Conservation (phyloP, 495 filamentous ascomycete species). For the Penicillium lividum region DNA sequence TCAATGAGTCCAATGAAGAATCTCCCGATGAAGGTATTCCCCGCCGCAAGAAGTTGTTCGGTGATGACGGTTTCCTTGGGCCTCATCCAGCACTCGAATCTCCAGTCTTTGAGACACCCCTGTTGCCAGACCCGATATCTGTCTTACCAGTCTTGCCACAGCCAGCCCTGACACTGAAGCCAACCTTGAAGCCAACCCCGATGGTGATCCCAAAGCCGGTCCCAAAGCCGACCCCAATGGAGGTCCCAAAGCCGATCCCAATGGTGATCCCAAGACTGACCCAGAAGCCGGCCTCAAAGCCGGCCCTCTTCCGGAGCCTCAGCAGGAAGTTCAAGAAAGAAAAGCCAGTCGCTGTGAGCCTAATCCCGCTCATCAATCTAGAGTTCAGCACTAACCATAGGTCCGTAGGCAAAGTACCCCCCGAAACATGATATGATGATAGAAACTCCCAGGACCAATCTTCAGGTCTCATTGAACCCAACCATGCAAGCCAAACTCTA, state of each 20-base stretch:
- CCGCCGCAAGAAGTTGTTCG: slow-evolving; percentile 52
- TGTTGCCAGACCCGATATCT: background rate
- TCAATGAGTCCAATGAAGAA: background rate
- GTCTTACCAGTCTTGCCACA: too few relatives aligned
- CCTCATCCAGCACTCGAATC: background rate
- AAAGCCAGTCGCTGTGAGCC: slow-evolving; percentile 47
- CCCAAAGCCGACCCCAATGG: too few relatives aligned
- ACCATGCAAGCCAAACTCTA: slow-evolving; percentile 53
- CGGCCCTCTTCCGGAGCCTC: slow-evolving; percentile 33
- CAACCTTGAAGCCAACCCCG: too few relatives aligned
- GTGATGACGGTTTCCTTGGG: slow-evolving; percentile 52
- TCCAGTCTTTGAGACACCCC: background rate
- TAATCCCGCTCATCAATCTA: background rate
- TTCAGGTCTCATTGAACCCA: slow-evolving; percentile 48
- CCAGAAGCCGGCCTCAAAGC: background rate
- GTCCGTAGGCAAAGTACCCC: background rate
- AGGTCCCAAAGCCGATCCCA: too few relatives aligned
- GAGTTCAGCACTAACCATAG: background rate
- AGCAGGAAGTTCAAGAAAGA: slow-evolving; percentile 50
- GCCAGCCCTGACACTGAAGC: too few relatives aligned
- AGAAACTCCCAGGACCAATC: slow-evolving; percentile 18
- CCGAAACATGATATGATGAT: background rate
- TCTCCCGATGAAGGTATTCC: background rate
- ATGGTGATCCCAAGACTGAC: background rate
- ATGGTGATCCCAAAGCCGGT: too few relatives aligned